phyloP scores from a whole-genome alignment of 1,139 yeast species.

The Nadsonia commutata region DNA sequence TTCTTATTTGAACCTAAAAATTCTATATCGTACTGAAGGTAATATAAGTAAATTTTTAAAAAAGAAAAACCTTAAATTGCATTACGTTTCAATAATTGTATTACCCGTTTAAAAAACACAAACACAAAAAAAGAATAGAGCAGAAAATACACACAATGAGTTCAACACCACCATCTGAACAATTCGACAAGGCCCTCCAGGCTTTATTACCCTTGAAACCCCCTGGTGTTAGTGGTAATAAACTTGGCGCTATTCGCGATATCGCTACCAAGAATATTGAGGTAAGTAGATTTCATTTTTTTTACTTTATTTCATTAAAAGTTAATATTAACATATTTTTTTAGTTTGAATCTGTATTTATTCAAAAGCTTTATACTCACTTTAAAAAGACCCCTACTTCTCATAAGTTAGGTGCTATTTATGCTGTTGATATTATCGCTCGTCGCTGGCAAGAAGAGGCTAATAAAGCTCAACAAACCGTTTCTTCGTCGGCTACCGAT shows the following conservation, averaged over 20 bases:
- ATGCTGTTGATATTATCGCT: constrained; percentile 83
- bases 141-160: neutral
- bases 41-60: neutral
- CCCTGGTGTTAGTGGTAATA: constrained; percentile 91
- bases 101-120: neutral
- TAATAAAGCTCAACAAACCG: constrained; percentile 33
- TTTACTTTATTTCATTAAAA: neutral
- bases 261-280: constrained; percentile 58
- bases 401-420: constrained; percentile 81
- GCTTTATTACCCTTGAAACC: constrained; percentile 68
- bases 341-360: constrained; percentile 39
- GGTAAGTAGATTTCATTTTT: constrained; percentile 12
- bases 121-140: constrained; percentile 11
- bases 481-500: constrained; percentile 33
- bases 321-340: constrained; percentile 7
- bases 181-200: constrained; percentile 54
- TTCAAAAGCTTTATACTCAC: constrained; percentile 47
- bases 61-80: neutral
- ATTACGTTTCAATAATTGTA: neutral
- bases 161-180: constrained; percentile 24
- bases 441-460: constrained; percentile 76
- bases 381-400: constrained; percentile 63
- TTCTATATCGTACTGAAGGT: neutral
- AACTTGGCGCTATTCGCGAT: constrained; percentile 75
- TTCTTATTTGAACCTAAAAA: neutral